phyloP scores from a whole-genome alignment of 2,329 filamentous ascomycete species.

The Ascochyta clinopodiicola region DNA sequence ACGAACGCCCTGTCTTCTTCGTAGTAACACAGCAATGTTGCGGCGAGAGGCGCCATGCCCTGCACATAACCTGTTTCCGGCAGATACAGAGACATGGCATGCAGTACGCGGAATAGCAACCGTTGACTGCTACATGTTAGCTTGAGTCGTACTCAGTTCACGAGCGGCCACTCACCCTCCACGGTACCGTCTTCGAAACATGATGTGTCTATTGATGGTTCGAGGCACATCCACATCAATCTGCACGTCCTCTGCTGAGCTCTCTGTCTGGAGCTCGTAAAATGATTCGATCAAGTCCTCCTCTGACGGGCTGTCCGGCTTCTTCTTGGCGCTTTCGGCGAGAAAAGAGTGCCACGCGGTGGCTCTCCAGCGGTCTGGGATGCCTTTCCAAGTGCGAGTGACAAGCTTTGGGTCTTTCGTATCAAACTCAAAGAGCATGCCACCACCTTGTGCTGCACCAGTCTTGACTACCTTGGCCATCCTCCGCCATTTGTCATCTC shows the following conservation, averaged over 20 bases:
- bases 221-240: constrained; percentile 97
- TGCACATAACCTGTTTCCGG: constrained; percentile 94
- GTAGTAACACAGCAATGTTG: constrained; percentile 93
- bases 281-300: constrained; percentile 75
- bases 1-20: constrained; percentile 94
- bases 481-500: constrained; percentile 71
- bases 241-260: constrained; percentile 90
- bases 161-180: constrained; percentile 64
- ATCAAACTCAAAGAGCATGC: constrained; percentile 80
- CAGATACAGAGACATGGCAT: constrained; percentile 89
- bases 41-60: constrained; percentile 93
- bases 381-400: constrained; percentile 95
- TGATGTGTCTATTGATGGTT: constrained; percentile 94
- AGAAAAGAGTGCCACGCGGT: constrained; percentile 97
- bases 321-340: constrained; percentile 73
- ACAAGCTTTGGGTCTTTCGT: constrained; percentile 78
- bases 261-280: constrained; percentile 72
- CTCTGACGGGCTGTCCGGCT: constrained; percentile 68
- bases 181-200: constrained; percentile 91
- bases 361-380: constrained; percentile 92
- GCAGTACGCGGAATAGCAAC: constrained; percentile 88
- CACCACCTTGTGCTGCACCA: constrained; percentile 62
- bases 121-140: constrained; percentile 64
- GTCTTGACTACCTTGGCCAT: constrained; percentile 63
- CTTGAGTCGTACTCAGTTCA: not conserved